Conservation (phyloP, 2,329 filamentous ascomycete species). For the Remersonia thermophila region DNA sequence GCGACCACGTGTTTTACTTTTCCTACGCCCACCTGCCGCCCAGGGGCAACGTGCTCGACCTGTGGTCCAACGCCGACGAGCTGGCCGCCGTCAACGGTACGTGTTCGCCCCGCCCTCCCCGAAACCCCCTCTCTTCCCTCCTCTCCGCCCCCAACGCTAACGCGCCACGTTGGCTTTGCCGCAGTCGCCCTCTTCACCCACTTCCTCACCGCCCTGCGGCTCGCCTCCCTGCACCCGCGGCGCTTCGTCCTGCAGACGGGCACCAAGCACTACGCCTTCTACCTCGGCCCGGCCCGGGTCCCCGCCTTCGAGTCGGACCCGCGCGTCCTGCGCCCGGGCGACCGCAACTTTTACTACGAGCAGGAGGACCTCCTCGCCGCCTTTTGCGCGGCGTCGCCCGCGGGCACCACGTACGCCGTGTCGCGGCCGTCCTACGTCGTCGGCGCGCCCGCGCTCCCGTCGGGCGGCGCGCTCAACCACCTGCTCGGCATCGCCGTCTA, state of each 20-base stretch:
- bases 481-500: constrained; percentile 37
- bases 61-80: constrained; percentile 39
- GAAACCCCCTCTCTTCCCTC: not conserved
- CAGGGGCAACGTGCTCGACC: constrained; percentile 26
- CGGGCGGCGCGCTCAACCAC: constrained; percentile 37
- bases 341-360: constrained; percentile 42
- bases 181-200: constrained; percentile 29
- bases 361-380: constrained; percentile 37
- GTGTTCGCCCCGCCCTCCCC: not conserved
- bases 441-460: constrained; percentile 28
- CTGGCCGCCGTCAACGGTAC: constrained; percentile 32
- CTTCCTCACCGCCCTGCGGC: constrained; percentile 32
- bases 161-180: no score
- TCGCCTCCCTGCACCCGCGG: constrained; percentile 21
- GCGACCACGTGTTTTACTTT: constrained; percentile 38
- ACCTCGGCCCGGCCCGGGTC: constrained; percentile 30
- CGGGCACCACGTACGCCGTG: constrained; percentile 31
- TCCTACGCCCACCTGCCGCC: constrained; percentile 40
- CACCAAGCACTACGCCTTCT: constrained; percentile 39
- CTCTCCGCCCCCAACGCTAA: no score
- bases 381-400: constrained; percentile 24
- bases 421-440: constrained; percentile 35
- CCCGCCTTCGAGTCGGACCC: constrained; percentile 35
- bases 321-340: constrained; percentile 24
- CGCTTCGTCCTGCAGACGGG: constrained; percentile 38